phyloP scores from a whole-genome alignment of 495 filamentous ascomycete species.

The Penicillium pancosmium region DNA sequence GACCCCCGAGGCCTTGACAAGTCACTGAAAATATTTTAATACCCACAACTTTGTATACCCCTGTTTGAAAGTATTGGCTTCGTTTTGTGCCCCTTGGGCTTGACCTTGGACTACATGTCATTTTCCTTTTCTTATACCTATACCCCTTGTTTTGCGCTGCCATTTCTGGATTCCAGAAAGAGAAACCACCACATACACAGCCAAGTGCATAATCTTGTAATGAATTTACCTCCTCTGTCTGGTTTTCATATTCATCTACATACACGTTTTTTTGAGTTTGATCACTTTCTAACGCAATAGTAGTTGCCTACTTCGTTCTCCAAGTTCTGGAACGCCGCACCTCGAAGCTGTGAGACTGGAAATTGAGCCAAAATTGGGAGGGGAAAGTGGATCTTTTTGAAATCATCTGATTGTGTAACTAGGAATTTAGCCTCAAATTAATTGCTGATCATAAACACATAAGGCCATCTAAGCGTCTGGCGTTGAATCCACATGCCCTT shows the following conservation, averaged over 20 bases:
- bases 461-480: not conserved
- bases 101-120: constrained; percentile 3
- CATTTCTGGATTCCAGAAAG: not conserved
- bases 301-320: constrained; percentile 42
- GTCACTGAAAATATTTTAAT: constrained; percentile 1
- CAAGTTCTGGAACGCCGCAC: constrained; percentile 37
- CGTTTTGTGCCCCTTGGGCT: not conserved
- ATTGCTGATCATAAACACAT: constrained; percentile 3
- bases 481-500: not conserved
- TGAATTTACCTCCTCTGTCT: constrained; percentile 17
- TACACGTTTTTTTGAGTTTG: not conserved
- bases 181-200: constrained; percentile 8
- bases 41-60: constrained; percentile 4
- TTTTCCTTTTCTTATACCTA: constrained; percentile 9
- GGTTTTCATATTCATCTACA: not conserved
- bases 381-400: not conserved
- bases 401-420: constrained; percentile 4
- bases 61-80: not conserved
- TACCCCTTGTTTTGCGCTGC: not conserved
- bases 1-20: not conserved
- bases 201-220: constrained; percentile 19
- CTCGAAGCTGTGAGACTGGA: constrained; percentile 33
- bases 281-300: constrained; percentile 22
- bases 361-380: not conserved
- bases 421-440: constrained; percentile 4